phyloP scores from a whole-genome alignment of 805 yeast species.

The Candida gorgasii region DNA sequence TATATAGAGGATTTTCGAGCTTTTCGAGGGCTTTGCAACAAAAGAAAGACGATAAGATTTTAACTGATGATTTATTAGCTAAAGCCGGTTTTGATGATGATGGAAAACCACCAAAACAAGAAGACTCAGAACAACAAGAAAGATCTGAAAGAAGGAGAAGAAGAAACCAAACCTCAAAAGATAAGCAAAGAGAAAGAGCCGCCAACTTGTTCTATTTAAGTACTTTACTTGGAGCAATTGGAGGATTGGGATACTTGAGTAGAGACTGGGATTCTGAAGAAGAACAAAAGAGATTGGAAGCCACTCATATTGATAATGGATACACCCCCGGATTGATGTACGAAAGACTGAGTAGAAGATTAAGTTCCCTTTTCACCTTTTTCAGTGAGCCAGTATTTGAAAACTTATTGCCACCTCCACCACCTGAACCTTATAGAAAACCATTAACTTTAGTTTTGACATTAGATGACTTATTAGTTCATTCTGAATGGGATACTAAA shows the following conservation, averaged over 20 bases:
- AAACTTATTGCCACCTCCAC: constrained; percentile 90
- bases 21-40: constrained; percentile 15
- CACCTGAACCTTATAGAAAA: constrained; percentile 86
- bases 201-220: constrained; percentile 73
- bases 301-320: constrained; percentile 59
- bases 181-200: constrained; percentile 77
- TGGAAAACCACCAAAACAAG: constrained; percentile 14
- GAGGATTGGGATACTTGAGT: constrained; percentile 64
- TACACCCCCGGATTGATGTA: constrained; percentile 64
- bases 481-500: constrained; percentile 88
- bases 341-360: constrained; percentile 69
- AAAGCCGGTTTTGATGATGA: constrained; percentile 76
- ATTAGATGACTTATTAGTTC: constrained; percentile 86
- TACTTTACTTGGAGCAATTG: constrained; percentile 52
- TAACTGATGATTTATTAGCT: constrained; percentile 79
- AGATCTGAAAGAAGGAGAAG: constrained; percentile 38
- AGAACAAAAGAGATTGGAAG: constrained; percentile 53
- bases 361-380: constrained; percentile 71
- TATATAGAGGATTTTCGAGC: constrained; percentile 8
- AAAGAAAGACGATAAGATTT: constrained; percentile 36
- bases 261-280: constrained; percentile 86
- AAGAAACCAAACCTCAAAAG: constrained; percentile 63
- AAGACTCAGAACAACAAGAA: constrained; percentile 15
- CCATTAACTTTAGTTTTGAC: constrained; percentile 88
- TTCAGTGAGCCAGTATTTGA: constrained; percentile 94